Conservation (phyloP, 2,329 filamentous ascomycete genomes). For the Claviceps capensis region DNA sequence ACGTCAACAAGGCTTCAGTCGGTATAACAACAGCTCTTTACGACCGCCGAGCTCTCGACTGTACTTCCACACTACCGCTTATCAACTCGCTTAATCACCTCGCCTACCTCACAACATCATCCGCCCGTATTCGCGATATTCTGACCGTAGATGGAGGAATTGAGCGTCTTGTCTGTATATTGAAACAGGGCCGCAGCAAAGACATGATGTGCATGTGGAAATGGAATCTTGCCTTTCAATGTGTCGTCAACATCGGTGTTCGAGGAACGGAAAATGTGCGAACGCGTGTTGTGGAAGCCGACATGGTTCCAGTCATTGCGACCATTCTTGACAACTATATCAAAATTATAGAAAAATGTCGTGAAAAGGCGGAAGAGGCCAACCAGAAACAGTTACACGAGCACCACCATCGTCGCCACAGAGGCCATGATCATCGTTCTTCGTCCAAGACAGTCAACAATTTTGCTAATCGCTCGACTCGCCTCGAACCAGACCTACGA, state of each 20-base stretch:
- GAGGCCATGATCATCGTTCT: conserved; percentile 34
- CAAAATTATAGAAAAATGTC: conserved; percentile 84
- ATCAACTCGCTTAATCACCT: conserved; percentile 99
- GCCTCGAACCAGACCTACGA: conserved; percentile 45
- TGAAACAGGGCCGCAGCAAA: conserved; percentile 92
- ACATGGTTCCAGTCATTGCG: conserved; percentile 97
- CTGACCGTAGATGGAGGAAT: conserved; percentile 97
- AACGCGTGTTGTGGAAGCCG: conserved; percentile 90
- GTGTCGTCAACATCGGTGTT: conserved; percentile 96
- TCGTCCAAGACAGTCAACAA: conserved; percentile 32
- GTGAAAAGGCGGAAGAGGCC: conserved; percentile 71
- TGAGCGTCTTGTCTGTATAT: conserved; percentile 88
- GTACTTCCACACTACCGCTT: conserved; percentile 89
- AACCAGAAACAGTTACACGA: conserved; percentile 55
- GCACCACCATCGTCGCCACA: conserved; percentile 34
- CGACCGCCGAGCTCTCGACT: conserved; percentile 92
- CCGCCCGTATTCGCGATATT: conserved; percentile 92
- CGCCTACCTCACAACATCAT: conserved; percentile 95
- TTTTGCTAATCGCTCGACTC: conserved; percentile 38
- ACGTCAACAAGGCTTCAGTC: conserved; percentile 98
- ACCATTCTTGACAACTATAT: conserved; percentile 98
- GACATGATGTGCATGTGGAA: conserved; percentile 99
- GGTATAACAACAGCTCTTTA: conserved; percentile 98
- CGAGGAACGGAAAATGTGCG: conserved; percentile 87
- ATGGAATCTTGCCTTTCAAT: conserved; percentile 98